Conservation (phyloP, 148 eudicot genomes). For the Rhododendron molle region DNA sequence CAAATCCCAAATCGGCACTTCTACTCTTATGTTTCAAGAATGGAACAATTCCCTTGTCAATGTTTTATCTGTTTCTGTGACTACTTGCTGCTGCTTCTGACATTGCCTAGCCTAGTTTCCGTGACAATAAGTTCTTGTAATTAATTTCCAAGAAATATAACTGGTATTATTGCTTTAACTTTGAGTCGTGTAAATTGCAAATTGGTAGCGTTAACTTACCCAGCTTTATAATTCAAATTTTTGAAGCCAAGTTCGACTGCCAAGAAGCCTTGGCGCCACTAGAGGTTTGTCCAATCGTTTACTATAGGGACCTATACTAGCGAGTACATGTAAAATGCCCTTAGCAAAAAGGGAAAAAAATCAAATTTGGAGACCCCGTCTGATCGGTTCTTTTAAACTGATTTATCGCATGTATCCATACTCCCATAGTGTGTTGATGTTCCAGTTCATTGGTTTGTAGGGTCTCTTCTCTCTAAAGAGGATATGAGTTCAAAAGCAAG, state of each 20-base stretch:
- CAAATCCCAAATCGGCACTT: neutral
- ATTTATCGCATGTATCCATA: neutral
- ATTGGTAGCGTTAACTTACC: neutral
- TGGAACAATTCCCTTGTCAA: neutral
- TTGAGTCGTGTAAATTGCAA: neutral
- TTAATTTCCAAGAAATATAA: neutral
- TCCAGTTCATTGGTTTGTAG: neutral
- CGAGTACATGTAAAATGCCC: neutral
- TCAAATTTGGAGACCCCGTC: neutral
- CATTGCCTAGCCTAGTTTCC: neutral
- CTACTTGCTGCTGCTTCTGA: neutral
- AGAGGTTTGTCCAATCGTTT: neutral
- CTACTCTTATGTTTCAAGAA: neutral
- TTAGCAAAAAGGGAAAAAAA: neutral
- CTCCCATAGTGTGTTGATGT: neutral
- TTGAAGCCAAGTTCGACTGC: neutral
- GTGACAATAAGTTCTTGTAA: neutral
- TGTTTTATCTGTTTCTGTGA: neutral
- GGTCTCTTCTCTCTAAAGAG: conserved; percentile 7
- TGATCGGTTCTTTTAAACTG: neutral
- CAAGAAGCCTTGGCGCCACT: neutral
- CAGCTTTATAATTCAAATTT: neutral
- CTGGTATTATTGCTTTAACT: neutral
- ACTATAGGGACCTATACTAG: neutral
- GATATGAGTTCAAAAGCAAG: conserved; percentile 9